Conservation (phyloP, 1,139 yeast genomes). For the Nadsonia commutata region DNA sequence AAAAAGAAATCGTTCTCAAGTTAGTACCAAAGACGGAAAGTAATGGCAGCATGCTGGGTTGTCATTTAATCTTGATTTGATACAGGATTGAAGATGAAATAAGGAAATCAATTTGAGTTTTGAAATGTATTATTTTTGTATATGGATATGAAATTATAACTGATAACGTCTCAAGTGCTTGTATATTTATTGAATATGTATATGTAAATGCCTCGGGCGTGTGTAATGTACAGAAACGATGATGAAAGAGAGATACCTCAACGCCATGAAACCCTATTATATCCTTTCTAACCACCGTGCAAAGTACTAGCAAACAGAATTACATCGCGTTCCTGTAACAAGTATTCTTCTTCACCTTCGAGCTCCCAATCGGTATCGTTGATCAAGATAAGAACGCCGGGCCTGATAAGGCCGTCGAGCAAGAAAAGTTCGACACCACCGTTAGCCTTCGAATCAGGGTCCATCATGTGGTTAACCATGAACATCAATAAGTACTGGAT, state of each 20-base stretch:
- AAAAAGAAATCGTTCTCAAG: background rate
- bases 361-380: constrained; percentile 97
- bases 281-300: constrained; percentile 62
- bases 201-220: background rate
- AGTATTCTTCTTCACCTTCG: constrained; percentile 75
- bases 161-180: background rate
- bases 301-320: constrained; percentile 83
- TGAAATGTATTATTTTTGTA: background rate
- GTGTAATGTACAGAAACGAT: background rate
- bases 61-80: background rate
- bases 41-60: background rate
- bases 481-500: constrained; percentile 42
- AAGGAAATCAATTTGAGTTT: too few relatives aligned
- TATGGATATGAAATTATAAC: background rate
- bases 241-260: background rate
- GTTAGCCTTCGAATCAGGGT: constrained; percentile 21
- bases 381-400: constrained; percentile 81
- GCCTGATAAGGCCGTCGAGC: constrained; percentile 62
- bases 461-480: constrained; percentile 41
- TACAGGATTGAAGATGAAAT: too few relatives aligned
- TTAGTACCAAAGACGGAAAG: background rate
- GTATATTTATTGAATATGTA: background rate
- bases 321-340: constrained; percentile 58
- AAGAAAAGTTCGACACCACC: constrained; percentile 53
- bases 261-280: background rate